Percentiles rank a stretch among this genome's conserved stretches.
Conservation (phyloP, 192 early-diverging fungal genomes). For the Podila epicladia region DNA sequence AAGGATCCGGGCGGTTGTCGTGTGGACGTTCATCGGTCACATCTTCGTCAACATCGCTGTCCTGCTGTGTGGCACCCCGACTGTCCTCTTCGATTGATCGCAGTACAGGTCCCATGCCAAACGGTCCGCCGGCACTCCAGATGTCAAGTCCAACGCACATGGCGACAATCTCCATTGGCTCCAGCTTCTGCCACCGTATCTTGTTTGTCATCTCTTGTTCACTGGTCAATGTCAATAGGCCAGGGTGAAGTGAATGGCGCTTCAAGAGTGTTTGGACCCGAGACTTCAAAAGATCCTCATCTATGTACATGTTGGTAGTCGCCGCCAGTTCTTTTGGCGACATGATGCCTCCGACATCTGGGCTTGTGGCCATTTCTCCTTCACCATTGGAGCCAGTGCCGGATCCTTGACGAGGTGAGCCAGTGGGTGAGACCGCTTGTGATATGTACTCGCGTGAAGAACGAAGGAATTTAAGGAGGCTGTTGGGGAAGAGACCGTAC, state of each 20-base stretch:
- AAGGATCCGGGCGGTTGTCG: neutral
- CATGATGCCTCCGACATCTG: neutral
- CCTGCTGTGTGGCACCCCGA: neutral
- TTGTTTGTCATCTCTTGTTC: conserved; percentile 56
- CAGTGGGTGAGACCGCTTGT: conserved; percentile 15
- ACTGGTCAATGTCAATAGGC: conserved; percentile 50
- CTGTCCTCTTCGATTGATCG: conserved; percentile 21
- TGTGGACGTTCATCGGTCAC: conserved; percentile 5
- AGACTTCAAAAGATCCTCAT: conserved; percentile 44
- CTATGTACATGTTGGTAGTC: conserved; percentile 13
- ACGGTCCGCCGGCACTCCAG: conserved; percentile 57
- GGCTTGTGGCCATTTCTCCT: conserved; percentile 1
- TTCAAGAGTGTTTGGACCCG: conserved; percentile 52
- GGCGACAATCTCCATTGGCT: conserved; percentile 68
- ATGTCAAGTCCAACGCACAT: conserved; percentile 66
- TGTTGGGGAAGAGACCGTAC: conserved; percentile 68
- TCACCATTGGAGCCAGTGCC: conserved; percentile 1
- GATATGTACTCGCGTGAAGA: conserved; percentile 50
- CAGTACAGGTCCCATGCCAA: conserved; percentile 32
- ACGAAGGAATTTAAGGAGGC: conserved; percentile 60
- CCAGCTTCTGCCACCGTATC: conserved; percentile 65
- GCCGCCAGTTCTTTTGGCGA: conserved; percentile 12
- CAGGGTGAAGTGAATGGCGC: conserved; percentile 66
- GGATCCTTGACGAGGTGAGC: conserved; percentile 31
- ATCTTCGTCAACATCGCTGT: conserved; percentile 10